These are phyloP conservation scores for Nakazawaea ambrosiae DNA, from an alignment of 805 yeast genomes.

Conservation along the genomic window DNA sequence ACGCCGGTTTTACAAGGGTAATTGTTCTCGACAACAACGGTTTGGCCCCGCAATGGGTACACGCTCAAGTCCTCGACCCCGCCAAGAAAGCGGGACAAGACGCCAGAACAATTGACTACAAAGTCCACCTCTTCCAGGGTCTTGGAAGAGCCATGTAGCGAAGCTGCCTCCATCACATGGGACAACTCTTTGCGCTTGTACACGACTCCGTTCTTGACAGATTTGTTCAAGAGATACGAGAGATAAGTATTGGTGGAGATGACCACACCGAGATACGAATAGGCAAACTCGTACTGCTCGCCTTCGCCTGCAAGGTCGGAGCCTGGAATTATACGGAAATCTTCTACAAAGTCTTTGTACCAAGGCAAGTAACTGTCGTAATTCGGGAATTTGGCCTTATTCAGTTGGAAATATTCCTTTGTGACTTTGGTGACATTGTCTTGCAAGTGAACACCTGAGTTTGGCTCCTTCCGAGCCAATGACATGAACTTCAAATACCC, in stretches of 20 bases:
- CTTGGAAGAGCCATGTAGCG: slow-evolving; percentile 30
- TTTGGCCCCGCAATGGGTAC: slow-evolving; percentile 55
- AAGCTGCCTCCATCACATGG: slow-evolving; percentile 41
- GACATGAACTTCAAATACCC: slow-evolving; percentile 35
- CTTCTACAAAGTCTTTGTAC: slow-evolving; percentile 35
- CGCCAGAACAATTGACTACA: slow-evolving; percentile 54
- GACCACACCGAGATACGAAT: slow-evolving; percentile 45
- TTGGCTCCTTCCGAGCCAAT: slow-evolving; percentile 35
- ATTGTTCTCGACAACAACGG: slow-evolving; percentile 42
- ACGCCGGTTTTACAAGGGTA: slow-evolving; percentile 27
- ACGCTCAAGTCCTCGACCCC: slow-evolving; percentile 40
- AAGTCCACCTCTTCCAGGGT: slow-evolving; percentile 35
- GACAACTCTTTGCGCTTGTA: slow-evolving; percentile 34
- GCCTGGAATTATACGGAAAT: slow-evolving; percentile 22
- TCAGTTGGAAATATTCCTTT: slow-evolving; percentile 1
- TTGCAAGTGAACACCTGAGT: slow-evolving; percentile 30
- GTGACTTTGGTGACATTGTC: slow-evolving; percentile 14
- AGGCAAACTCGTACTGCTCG: slow-evolving; percentile 10
- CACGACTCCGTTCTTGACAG: slow-evolving; percentile 38
- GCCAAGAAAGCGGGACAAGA: slow-evolving; percentile 33
- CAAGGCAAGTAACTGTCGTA: slow-evolving; percentile 28
- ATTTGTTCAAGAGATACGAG: slow-evolving; percentile 39
- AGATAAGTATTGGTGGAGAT: slow-evolving; percentile 54
- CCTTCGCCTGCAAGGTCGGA: neutral
- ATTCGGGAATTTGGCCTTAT: slow-evolving; percentile 14